A percentile compares a stretch with the other conserved stretches of the same genome.
These are phyloP conservation scores for Gossypium rotundifolium DNA, from an alignment of 345 rosid genomes.

Conservation along the genomic window DNA sequence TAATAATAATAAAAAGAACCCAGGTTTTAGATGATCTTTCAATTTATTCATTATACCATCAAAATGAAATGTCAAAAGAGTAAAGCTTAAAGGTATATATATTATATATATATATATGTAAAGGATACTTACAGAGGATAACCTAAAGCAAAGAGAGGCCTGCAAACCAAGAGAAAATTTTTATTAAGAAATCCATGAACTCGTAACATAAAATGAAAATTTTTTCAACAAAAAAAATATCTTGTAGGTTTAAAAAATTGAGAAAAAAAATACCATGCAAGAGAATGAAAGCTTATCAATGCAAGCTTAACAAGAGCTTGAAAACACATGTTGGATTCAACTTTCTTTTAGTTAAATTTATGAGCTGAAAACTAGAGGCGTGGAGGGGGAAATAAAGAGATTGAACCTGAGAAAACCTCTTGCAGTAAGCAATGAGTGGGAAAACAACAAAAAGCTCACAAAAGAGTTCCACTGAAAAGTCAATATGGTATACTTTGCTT, in stretches of 20 bases:
- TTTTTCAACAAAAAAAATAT: background rate
- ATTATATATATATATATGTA: too few relatives aligned
- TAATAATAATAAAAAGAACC: too few relatives aligned
- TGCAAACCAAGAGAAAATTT: slow-evolving; percentile 11
- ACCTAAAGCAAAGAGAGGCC: slow-evolving; percentile 31
- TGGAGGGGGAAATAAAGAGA: too few relatives aligned
- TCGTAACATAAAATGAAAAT: background rate
- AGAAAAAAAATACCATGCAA: slow-evolving; percentile 23
- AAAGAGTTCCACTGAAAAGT: background rate
- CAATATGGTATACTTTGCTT: background rate
- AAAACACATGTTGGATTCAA: slow-evolving; percentile 13
- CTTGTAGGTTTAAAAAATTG: too few relatives aligned
- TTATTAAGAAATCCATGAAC: background rate
- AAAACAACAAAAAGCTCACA: background rate
- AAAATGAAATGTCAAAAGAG: background rate
- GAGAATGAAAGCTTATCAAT: slow-evolving; percentile 11
- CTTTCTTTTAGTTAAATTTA: background rate
- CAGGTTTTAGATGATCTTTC: background rate
- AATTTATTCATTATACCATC: background rate
- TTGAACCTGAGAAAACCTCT: background rate
- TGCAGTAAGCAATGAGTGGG: background rate
- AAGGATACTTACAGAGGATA: slow-evolving; percentile 31
- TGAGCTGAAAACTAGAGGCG: background rate
- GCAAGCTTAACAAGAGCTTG: slow-evolving; percentile 13
- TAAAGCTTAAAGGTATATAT: background rate